Percentiles rank a stretch among this genome's conserved stretches.
These are phyloP conservation scores for Pleurotus giganteus DNA, from an alignment of 768 basidiomycete species.

Conservation along the genomic window DNA sequence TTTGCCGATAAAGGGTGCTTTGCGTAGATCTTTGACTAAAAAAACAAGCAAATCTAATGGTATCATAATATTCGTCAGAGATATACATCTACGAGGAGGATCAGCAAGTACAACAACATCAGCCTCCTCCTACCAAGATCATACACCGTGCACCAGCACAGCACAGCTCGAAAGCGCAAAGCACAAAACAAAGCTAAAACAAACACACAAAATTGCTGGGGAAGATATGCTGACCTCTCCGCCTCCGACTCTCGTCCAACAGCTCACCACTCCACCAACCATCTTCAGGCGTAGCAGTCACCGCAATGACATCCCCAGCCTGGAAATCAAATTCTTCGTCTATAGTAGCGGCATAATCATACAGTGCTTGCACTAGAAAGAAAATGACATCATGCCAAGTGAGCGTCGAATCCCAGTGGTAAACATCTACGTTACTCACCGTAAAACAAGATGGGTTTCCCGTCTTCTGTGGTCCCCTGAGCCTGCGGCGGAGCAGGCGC, in stretches of 20 bases:
- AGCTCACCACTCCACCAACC: conserved; percentile 97
- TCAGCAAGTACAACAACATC: too few species aligned
- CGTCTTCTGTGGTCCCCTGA: conserved; percentile 68
- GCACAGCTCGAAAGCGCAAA: background rate
- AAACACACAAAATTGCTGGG: conserved; percentile 87
- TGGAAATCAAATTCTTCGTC: conserved; percentile 98
- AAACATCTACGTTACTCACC: too few species aligned
- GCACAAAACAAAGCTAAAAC: conserved; percentile 44
- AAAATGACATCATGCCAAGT: background rate
- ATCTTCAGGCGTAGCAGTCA: conserved; percentile 90
- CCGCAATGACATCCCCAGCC: conserved; percentile 93
- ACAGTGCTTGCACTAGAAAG: conserved; percentile 78
- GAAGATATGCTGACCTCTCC: conserved; percentile 74
- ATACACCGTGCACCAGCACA: too few species aligned
- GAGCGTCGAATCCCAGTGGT: too few species aligned
- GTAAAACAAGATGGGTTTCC: conserved; percentile 82
- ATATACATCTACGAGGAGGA: too few species aligned
- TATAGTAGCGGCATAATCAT: conserved; percentile 83
- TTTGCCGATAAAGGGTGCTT: too few species aligned
- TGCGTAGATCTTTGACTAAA: too few species aligned
- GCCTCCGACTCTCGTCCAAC: conserved; percentile 69
- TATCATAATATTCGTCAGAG: too few species aligned
- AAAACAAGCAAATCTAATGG: too few species aligned
- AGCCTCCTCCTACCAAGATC: too few species aligned
- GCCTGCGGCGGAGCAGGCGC: conserved; percentile 52